phyloP scores from a whole-genome alignment of 192 early-diverging fungal species.

The Umbelopsis ramanniana region DNA sequence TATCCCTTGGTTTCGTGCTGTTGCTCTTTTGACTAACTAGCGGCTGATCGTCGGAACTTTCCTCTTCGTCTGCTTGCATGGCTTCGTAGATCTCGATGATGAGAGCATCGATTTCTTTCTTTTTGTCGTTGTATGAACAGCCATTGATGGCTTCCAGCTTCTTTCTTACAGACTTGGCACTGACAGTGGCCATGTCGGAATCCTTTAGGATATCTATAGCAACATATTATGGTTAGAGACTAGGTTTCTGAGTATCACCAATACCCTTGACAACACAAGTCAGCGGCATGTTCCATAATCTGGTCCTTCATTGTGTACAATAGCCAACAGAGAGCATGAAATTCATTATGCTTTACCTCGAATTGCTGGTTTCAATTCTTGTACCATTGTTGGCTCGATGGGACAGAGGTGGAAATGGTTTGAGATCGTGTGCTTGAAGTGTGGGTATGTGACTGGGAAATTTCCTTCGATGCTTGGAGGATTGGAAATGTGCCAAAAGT shows the following conservation, averaged over 20 bases:
- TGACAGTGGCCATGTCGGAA: slow-evolving; percentile 42
- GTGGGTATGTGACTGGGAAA: too few species aligned
- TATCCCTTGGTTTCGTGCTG: background rate
- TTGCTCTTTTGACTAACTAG: background rate
- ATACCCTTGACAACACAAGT: too few species aligned
- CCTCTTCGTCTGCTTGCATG: slow-evolving; percentile 20
- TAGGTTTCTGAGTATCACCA: too few species aligned
- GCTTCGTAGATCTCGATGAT: slow-evolving; percentile 41
- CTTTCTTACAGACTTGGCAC: slow-evolving; percentile 41
- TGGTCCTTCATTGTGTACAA: too few species aligned
- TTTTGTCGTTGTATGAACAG: slow-evolving; percentile 31
- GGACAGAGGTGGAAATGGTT: background rate
- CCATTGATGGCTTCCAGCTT: slow-evolving; percentile 36
- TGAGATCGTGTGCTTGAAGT: too few species aligned
- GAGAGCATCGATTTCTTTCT: slow-evolving; percentile 44
- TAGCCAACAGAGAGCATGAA: background rate
- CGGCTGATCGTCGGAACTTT: slow-evolving; percentile 38
- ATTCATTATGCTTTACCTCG: background rate
- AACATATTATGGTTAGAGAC: background rate
- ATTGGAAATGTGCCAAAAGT: too few species aligned
- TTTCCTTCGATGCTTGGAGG: too few species aligned
- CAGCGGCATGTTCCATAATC: too few species aligned
- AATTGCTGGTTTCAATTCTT: slow-evolving; percentile 5
- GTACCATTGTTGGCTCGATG: slow-evolving; percentile 7
- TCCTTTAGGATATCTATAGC: slow-evolving; percentile 20